phyloP scores from a whole-genome alignment of 2,329 filamentous ascomycete species.

The Fusarium metavorans region DNA sequence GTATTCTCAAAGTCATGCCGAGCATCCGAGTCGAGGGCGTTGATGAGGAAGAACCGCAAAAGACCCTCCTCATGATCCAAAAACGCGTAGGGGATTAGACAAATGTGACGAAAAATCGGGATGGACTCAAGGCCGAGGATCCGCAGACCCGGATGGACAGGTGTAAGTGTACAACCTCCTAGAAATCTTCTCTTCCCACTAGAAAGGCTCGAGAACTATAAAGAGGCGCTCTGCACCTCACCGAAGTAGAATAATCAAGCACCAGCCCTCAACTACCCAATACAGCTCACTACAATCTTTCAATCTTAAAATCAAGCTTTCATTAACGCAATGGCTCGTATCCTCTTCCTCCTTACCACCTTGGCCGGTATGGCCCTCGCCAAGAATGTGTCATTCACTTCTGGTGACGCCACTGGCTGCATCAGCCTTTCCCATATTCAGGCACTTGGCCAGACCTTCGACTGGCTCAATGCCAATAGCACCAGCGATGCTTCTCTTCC shows the following conservation, averaged over 20 bases:
- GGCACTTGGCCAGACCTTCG: slow-evolving; percentile 24
- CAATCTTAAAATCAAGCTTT: neutral
- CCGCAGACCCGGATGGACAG: neutral
- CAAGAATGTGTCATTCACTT: slow-evolving; percentile 3
- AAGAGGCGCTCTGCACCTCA: neutral
- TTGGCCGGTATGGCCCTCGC: slow-evolving; percentile 8
- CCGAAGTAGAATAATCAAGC: neutral
- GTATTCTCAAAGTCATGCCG: neutral
- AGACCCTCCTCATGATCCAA: neutral
- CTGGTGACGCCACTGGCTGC: slow-evolving; percentile 7
- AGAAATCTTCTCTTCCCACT: neutral
- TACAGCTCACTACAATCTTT: neutral
- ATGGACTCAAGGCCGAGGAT: neutral
- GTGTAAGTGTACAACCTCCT: neutral
- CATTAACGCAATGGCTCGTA: slow-evolving; percentile 2
- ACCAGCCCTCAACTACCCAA: neutral
- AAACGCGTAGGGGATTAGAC: neutral
- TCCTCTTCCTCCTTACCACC: slow-evolving; percentile 11
- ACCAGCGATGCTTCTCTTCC: slow-evolving; percentile 2
- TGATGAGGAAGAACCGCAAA: neutral
- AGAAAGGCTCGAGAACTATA: neutral
- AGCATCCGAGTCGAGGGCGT: neutral
- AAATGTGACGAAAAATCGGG: neutral
- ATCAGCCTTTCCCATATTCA: slow-evolving; percentile 25
- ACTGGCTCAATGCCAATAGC: neutral